Evolutionary conservation across 2,329 filamentous ascomycete genomes (phyloP).

Genomic region (Alternaria hordeiaustralica): DNA sequence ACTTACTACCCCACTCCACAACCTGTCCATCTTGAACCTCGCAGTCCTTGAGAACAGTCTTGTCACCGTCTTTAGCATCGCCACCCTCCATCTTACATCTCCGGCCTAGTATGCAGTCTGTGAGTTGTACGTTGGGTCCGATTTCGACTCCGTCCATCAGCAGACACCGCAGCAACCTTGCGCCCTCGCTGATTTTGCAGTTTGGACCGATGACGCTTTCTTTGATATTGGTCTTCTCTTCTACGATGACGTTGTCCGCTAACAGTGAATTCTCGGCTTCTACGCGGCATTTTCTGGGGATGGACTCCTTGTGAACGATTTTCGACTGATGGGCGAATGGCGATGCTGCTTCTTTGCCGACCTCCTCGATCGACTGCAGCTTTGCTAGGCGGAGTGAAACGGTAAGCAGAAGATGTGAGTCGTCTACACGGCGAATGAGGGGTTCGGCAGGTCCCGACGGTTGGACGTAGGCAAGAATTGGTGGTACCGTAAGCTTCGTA

Average conservation of each 20-base stretch:
- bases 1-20: constrained; percentile 74
- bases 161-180: constrained; percentile 83
- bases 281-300: constrained; percentile 81
- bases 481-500: constrained; percentile 64
- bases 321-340: constrained; percentile 81
- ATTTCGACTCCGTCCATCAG: constrained; percentile 92
- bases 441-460: constrained; percentile 63
- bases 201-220: constrained; percentile 87
- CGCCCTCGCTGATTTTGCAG: constrained; percentile 85
- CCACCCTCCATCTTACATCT: constrained; percentile 83
- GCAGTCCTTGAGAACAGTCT: constrained; percentile 76
- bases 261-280: constrained; percentile 82
- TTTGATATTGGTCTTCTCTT: constrained; percentile 90
- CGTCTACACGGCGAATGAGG: constrained; percentile 87
- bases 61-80: constrained; percentile 55
- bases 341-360: constrained; percentile 59
- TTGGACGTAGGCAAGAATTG: constrained; percentile 83
- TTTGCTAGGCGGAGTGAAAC: constrained; percentile 88
- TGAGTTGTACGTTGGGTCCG: constrained; percentile 82
- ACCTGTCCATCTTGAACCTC: constrained; percentile 88
- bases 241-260: constrained; percentile 86
- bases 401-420: constrained; percentile 77
- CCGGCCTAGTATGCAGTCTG: constrained; percentile 84
- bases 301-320: constrained; percentile 80
- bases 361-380: constrained; percentile 72